Conservation (phyloP, 83 land plant genomes). For the Larix sibirica region DNA sequence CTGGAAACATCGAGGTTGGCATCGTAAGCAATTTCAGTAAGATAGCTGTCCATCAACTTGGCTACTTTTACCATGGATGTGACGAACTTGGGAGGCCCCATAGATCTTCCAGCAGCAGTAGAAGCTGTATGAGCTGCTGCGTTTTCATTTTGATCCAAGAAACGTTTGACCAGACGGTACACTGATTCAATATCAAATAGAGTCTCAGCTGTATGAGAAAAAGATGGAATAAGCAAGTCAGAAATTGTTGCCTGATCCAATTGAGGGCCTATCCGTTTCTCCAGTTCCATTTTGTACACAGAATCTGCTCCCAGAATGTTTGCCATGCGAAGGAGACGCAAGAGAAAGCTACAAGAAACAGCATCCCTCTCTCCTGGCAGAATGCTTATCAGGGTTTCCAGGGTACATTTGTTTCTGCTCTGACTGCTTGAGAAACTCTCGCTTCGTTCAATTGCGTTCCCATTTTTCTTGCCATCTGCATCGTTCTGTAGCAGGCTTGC, state of each 20-base stretch:
- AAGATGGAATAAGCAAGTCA: slow-evolving; percentile 89
- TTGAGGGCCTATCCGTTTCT: slow-evolving; percentile 67
- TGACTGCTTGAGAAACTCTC: slow-evolving; percentile 30
- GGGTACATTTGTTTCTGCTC: slow-evolving; percentile 67
- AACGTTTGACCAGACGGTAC: slow-evolving; percentile 55
- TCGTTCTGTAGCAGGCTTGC: not conserved
- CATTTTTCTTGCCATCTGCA: not conserved
- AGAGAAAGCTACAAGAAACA: slow-evolving; percentile 70
- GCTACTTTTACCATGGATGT: slow-evolving; percentile 74
- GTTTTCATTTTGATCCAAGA: slow-evolving; percentile 31
- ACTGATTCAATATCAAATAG: slow-evolving; percentile 82
- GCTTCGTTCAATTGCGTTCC: not conserved
- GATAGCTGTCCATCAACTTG: slow-evolving; percentile 78
- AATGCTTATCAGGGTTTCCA: slow-evolving; percentile 76
- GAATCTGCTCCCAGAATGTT: slow-evolving; percentile 61
- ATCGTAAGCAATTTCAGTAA: slow-evolving; percentile 90
- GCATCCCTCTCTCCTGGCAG: slow-evolving; percentile 77
- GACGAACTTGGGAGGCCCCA: slow-evolving; percentile 28
- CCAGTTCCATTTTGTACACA: slow-evolving; percentile 65
- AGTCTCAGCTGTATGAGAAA: slow-evolving; percentile 79
- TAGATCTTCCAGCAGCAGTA: not conserved
- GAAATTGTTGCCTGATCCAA: slow-evolving; percentile 83
- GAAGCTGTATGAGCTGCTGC: not conserved
- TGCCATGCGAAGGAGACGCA: slow-evolving; percentile 72
- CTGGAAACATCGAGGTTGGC: slow-evolving; percentile 51